Percentiles rank a stretch among this genome's conserved stretches.
phyloP scores from a whole-genome alignment of 306 rosid genomes.

The Acacia confusa region DNA sequence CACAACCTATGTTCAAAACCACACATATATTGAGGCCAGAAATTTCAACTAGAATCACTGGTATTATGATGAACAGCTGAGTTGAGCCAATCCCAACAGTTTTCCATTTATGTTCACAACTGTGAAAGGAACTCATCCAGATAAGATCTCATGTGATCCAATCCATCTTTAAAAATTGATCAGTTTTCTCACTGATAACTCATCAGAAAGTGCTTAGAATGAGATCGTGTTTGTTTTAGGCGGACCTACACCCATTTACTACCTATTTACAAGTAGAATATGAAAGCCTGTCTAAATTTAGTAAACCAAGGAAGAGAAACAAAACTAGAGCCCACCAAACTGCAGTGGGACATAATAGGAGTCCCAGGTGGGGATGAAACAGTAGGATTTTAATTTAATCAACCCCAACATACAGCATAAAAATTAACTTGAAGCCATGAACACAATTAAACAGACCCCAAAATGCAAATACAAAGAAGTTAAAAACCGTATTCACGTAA shows the following conservation, averaged over 20 bases:
- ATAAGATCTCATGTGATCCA: not conserved
- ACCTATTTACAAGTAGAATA: not conserved
- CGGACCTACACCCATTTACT: not conserved
- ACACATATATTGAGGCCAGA: not conserved
- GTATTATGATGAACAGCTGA: not conserved
- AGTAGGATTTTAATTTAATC: not conserved
- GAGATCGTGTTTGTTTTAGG: not conserved
- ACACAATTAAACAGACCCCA: not conserved
- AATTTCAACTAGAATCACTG: not conserved
- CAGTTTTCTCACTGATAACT: not conserved
- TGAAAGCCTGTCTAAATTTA: not conserved
- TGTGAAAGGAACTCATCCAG: not conserved
- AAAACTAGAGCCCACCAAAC: not conserved
- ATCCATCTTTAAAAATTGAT: not conserved
- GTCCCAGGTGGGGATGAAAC: not conserved
- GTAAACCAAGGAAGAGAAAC: not conserved
- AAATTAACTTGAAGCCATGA: not conserved
- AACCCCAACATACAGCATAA: not conserved
- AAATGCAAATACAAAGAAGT: not conserved
- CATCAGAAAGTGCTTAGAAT: not conserved
- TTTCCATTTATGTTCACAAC: not conserved
- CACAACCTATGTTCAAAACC: not conserved
- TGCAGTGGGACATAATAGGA: not conserved
- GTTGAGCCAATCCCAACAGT: not conserved
- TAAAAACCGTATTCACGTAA: not conserved